Base-by-base conservation (phyloP, 1,284 basidiomycete species). In the Cutaneotrichosporon cutaneum region DNA sequence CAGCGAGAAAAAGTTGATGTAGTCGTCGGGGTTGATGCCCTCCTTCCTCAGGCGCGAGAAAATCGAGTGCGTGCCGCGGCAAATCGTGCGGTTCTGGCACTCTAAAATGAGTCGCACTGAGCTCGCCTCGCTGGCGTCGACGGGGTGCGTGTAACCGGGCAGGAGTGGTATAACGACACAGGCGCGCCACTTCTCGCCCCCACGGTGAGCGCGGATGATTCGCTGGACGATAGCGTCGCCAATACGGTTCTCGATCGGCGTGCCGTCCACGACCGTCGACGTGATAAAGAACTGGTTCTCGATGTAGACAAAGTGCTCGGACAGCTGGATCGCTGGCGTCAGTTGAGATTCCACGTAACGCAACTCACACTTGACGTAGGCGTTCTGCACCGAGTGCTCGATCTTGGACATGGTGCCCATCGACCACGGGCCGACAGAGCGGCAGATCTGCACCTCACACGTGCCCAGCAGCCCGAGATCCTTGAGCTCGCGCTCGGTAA, bases 221-320 rank as follows among this genome's bases (percentile, higher is more conserved):
- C 95, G 87, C 69, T 89, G 85, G 9, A 98, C 93, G 21, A 99
- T 83, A 2, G 95, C 94, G 74, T 98, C 92, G 26, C 94, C 95
- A 58, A 99, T 96, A 69, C 85, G 85, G 80, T 99, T 99, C 80
- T 95, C 92, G 54, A 99, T 85, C 70, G 86, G 85, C 44, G 92
- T 87, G 62, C 93, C 92, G 68, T 90, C 90, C 27, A 95, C 87
- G 1, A 87, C 82, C 0, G 95, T 97, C 24, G 92, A 96, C 0
- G 94, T 91, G 73, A 99, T 94, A 81, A 99, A 99, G 82, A 98
- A 99, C 77, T 99, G 95, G 74, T 99, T 98, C 78, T 98, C 94
- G 64, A 82, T 81, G 69, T 82, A 82, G 55, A 82, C 76, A 70
- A 82, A 82, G 69, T 82, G 77, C 54, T 98, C 93, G 21, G 93